phyloP scores from a whole-genome alignment of 1,284 basidiomycete genomes.

The Boletus albobrunnescens region DNA sequence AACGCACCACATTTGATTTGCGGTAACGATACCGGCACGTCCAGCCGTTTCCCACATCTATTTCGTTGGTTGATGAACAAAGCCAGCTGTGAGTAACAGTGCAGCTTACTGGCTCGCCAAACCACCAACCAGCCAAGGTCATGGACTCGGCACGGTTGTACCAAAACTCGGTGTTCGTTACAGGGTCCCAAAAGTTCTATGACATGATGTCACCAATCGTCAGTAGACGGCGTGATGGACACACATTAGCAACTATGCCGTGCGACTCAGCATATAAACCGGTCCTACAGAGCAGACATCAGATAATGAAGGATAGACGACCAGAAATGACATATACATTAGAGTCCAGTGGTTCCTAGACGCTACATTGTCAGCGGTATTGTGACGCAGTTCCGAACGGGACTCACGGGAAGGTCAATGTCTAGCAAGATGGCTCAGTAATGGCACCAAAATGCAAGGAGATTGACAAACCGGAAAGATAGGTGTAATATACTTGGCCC shows the following conservation, averaged over 20 bases:
- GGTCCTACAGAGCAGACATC: constrained; percentile 51
- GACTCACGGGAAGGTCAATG: constrained; percentile 83
- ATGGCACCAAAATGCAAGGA: background rate
- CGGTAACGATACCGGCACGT: constrained; percentile 70
- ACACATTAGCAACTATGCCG: constrained; percentile 85
- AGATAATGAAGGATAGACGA: background rate
- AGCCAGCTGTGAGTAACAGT: background rate
- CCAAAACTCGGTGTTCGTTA: constrained; percentile 56
- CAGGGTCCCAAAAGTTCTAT: constrained; percentile 85
- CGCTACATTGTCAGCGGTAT: constrained; percentile 1
- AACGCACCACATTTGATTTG: constrained; percentile 85
- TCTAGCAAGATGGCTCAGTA: constrained; percentile 41
- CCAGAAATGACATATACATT: constrained; percentile 46
- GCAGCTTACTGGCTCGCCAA: constrained; percentile 74
- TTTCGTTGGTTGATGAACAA: constrained; percentile 2
- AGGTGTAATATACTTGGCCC: constrained; percentile 81
- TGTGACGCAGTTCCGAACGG: background rate
- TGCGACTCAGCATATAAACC: constrained; percentile 84
- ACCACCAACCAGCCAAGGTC: constrained; percentile 78
- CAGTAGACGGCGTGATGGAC: constrained; percentile 17
- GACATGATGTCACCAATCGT: background rate
- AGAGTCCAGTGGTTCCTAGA: constrained; percentile 81
- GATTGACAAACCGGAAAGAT: constrained; percentile 70
- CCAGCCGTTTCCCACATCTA: constrained; percentile 88
- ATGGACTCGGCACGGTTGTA: constrained; percentile 62